Evolutionary conservation across 139 green algal genomes (phyloP).

Genomic region (Edaphochlamys debaryana): DNA sequence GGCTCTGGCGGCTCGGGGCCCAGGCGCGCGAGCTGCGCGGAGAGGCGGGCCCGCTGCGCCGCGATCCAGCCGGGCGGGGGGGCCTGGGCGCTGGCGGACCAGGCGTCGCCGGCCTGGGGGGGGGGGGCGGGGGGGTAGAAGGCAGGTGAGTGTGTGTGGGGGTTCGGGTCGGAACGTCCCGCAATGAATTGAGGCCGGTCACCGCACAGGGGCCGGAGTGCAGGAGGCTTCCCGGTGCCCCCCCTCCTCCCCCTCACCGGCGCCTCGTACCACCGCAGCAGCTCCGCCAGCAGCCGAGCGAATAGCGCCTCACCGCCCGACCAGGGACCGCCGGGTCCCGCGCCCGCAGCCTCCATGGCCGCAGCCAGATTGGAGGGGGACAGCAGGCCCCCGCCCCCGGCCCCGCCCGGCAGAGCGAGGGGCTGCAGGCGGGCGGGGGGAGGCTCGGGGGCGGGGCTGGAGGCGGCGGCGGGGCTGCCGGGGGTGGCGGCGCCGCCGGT

Average conservation of each 20-base stretch:
- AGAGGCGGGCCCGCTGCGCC: neutral
- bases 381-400: neutral
- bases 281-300: conserved; percentile 16
- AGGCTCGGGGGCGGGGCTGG: no score
- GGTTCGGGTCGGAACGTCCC: neutral
- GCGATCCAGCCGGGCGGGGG: neutral
- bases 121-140: no score
- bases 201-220: no score
- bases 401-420: neutral
- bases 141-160: no score
- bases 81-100: no score
- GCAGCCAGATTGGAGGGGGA: neutral
- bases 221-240: neutral
- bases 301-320: neutral
- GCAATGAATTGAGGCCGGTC: neutral
- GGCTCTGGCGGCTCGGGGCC: no score
- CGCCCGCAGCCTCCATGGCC: neutral
- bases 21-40: neutral
- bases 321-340: neutral
- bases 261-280: conserved; percentile 31
- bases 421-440: no score
- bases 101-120: neutral
- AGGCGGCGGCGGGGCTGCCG: neutral
- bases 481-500: neutral
- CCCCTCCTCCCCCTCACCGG: neutral